Conservation (phyloP, 2,329 filamentous ascomycete species). For the Aspergillus sp. region DNA sequence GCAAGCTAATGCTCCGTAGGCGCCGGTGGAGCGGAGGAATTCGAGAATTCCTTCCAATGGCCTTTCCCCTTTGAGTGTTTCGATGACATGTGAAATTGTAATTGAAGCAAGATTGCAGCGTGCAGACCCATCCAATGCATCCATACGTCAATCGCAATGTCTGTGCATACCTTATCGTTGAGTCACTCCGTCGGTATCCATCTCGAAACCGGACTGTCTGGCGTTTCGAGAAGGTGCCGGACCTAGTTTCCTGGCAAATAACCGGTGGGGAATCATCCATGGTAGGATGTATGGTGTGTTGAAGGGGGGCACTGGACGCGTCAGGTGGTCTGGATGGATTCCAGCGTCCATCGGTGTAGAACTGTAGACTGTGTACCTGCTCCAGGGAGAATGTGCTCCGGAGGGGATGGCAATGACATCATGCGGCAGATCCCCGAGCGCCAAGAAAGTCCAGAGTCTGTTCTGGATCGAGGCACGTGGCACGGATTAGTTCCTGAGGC, state of each 20-base stretch:
- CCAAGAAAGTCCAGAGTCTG: not conserved
- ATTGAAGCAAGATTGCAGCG: constrained; percentile 1
- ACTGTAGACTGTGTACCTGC: no score
- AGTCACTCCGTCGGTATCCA: not conserved
- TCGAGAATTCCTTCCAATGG: constrained; percentile 8
- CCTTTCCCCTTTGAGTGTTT: not conserved
- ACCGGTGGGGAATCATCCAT: not conserved
- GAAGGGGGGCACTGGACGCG: no score
- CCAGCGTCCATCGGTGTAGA: no score
- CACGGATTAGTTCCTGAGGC: constrained; percentile 1
- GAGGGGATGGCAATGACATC: constrained; percentile 11
- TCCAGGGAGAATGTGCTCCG: not conserved
- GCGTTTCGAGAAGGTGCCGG: not conserved
- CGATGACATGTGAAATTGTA: constrained; percentile 11
- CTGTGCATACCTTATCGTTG: constrained; percentile 13
- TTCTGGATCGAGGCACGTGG: constrained; percentile 5
- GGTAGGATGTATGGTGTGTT: no score
- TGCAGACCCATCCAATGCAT: not conserved
- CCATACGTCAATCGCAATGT: constrained; percentile 1
- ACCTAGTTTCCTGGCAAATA: not conserved
- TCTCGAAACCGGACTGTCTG: not conserved
- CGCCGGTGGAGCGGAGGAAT: constrained; percentile 7
- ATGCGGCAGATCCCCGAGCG: not conserved
- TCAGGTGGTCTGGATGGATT: not conserved
- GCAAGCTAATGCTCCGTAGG: not conserved